Conservation (phyloP, 1,284 basidiomycete genomes). For the Termitomyces sp. region DNA sequence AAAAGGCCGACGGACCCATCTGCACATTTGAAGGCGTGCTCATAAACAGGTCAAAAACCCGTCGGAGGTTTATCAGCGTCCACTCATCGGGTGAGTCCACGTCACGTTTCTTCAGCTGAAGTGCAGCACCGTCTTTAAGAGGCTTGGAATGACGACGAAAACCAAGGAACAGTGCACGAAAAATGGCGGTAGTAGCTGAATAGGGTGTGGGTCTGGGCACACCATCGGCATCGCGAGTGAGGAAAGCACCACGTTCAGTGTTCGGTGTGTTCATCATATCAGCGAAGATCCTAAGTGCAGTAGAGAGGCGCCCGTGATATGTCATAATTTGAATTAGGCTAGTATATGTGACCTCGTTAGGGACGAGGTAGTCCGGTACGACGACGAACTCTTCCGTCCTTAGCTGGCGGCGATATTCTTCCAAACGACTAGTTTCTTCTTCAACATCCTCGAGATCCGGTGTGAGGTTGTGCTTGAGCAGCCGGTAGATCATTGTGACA, state of each 20-base stretch:
- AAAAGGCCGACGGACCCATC: constrained; percentile 44
- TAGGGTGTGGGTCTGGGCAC: constrained; percentile 28
- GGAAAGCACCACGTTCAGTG: constrained; percentile 27
- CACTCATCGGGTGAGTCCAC: constrained; percentile 30
- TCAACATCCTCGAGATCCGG: constrained; percentile 26
- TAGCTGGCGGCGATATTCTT: constrained; percentile 30
- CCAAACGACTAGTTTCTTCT: constrained; percentile 22
- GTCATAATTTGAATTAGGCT: constrained; percentile 64
- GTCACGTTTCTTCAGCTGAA: background rate
- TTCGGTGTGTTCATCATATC: constrained; percentile 63
- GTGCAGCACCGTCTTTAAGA: background rate
- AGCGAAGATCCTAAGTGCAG: constrained; percentile 55
- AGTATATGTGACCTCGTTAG: constrained; percentile 65
- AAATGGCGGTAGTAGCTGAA: constrained; percentile 47
- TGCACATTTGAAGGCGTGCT: constrained; percentile 36
- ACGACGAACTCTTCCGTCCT: constrained; percentile 38
- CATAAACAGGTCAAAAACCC: constrained; percentile 57
- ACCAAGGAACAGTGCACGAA: constrained; percentile 72
- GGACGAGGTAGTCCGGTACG: constrained; percentile 40
- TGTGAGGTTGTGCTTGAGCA: constrained; percentile 48
- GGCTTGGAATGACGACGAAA: constrained; percentile 56
- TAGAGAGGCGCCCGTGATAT: constrained; percentile 62
- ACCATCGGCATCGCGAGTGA: constrained; percentile 23
- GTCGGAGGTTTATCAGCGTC: constrained; percentile 49
- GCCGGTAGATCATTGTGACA: constrained; percentile 55